phyloP scores from a whole-genome alignment of 345 rosid species.

The Boechera stricta region DNA sequence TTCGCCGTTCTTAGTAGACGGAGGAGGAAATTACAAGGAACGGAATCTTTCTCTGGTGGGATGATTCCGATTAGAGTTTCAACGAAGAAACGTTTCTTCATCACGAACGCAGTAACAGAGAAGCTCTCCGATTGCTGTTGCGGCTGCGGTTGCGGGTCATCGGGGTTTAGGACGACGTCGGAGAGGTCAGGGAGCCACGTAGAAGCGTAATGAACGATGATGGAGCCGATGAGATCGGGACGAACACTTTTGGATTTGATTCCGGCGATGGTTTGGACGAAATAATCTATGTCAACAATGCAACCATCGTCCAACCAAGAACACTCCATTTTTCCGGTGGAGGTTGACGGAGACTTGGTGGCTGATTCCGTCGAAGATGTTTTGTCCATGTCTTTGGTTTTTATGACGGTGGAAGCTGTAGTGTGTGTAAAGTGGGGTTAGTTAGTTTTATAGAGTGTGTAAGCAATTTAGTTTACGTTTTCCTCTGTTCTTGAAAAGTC shows the following conservation, averaged over 20 bases:
- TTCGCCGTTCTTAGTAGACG: constrained; percentile 82
- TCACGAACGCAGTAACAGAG: constrained; percentile 63
- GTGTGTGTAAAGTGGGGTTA: constrained; percentile 3
- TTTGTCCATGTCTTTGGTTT: constrained; percentile 53
- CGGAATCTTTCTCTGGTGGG: constrained; percentile 84
- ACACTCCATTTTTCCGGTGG: constrained; percentile 35
- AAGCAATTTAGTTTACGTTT: background rate
- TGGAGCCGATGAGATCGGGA: constrained; percentile 80
- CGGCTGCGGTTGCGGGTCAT: constrained; percentile 31
- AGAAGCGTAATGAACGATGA: constrained; percentile 80
- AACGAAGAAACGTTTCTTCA: constrained; percentile 74
- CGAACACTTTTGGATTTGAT: constrained; percentile 84
- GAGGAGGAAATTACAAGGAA: constrained; percentile 79
- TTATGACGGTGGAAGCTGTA: background rate
- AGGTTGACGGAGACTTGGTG: constrained; percentile 47
- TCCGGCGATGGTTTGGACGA: constrained; percentile 71
- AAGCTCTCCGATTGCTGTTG: constrained; percentile 58
- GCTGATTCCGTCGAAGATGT: constrained; percentile 47
- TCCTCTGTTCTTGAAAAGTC: constrained; percentile 38
- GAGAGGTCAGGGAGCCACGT: constrained; percentile 88
- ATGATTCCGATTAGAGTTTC: constrained; percentile 81
- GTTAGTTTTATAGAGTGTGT: constrained; percentile 28
- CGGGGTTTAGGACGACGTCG: constrained; percentile 32
- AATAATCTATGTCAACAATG: constrained; percentile 80
- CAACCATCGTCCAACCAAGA: constrained; percentile 73